Evolutionary conservation across 495 filamentous ascomycete genomes (phyloP), one percentile per base, ranked within the genome.

Genomic region (Hypomontagnella monticulosa): DNA sequence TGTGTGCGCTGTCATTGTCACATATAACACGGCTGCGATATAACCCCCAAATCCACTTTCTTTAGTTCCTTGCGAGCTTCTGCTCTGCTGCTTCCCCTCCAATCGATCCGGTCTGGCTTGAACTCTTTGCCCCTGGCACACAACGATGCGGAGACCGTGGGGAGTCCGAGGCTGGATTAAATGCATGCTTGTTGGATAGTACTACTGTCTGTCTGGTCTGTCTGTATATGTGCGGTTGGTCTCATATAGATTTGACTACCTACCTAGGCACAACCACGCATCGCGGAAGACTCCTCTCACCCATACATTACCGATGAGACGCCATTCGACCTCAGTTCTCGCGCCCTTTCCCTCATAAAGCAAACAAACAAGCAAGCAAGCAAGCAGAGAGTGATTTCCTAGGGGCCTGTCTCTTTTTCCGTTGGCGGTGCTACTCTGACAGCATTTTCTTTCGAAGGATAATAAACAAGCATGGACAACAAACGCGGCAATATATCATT

Each of bases 1-100:
- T 61, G 69, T 73, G 70, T 73, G 71, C 69, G 71, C 69, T 71
- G 71, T 71, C 69, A 71, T 73, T 66, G 69, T 73, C 71, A 73
- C 71, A 60, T 71, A 69, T 73, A 69, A 61, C 66, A 71, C 65
- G 51, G 66, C 61, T 67, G 58, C 63, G 63, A 57, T 71, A 71
- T 71, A 73, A 65, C 71, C 71, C 68, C 63, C 68, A 55, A 52
- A 71, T 67, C 60, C 70, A 63, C 67, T 48, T 48, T 57, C 52
- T 43, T 56, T 33, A 53, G 57, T 58, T 54, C 63, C 46, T 73
- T 73, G 52, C 32, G 56, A 67, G 53, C 53, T 55, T n/a, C n/a
- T n/a, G n/a, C n/a, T n/a, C n/a, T n/a, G n/a, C 40, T 36, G 20
- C 47, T 57, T 57, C 55, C 51, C 60, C 48, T 69, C 66, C 62